Evolutionary conservation across 306 rosid species (phyloP).

Genomic region (Potentilla sterilis): DNA sequence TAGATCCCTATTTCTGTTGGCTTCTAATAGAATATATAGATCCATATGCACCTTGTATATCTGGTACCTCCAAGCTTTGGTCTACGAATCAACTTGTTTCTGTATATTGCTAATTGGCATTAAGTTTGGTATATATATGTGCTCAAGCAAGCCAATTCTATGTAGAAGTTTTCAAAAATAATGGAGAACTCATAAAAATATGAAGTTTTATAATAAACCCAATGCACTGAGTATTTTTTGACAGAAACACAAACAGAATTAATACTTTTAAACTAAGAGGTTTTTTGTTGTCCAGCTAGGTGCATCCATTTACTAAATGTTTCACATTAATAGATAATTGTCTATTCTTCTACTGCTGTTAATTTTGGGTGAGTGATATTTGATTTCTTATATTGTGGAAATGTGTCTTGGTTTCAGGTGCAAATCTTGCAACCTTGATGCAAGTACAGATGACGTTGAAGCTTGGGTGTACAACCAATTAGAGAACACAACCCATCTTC

Average conservation of each 20-base stretch:
- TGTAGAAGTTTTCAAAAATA: neutral
- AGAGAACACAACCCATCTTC: conserved; percentile 83
- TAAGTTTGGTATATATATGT: neutral
- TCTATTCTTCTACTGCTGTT: neutral
- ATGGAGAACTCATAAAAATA: neutral
- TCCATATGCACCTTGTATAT: neutral
- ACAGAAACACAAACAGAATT: neutral
- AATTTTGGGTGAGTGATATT: neutral
- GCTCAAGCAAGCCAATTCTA: neutral
- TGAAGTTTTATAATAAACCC: neutral
- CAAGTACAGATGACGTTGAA: conserved; percentile 81
- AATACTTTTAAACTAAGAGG: neutral
- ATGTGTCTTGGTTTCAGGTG: conserved; percentile 55
- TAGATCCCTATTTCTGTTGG: neutral
- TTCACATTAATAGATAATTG: neutral
- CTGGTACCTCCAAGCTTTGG: neutral
- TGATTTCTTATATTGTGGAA: neutral
- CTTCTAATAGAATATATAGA: neutral
- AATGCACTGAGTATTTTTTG: neutral
- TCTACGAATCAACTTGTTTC: neutral
- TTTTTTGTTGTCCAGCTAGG: neutral
- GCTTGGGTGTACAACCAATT: conserved; percentile 91
- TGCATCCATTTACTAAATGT: conserved; percentile 2
- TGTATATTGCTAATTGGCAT: neutral
- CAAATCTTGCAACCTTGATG: conserved; percentile 88